These are phyloP conservation scores for Hypericum androsaemum DNA, from an alignment of 345 rosid genomes.

Conservation along the genomic window DNA sequence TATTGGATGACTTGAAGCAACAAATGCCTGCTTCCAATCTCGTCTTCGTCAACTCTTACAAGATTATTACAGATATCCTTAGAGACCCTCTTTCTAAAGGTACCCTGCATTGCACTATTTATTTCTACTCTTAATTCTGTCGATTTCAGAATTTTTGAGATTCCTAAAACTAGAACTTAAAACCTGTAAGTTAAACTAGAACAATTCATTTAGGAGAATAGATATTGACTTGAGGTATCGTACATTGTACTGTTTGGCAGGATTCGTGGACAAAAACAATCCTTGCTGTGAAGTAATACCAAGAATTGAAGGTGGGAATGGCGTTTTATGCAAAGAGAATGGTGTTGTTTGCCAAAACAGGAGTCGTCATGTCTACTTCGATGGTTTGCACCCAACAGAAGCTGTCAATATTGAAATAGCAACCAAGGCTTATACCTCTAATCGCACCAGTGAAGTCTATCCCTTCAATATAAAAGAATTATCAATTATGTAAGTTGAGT, in stretches of 20 bases:
- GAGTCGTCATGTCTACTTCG: conserved; percentile 33
- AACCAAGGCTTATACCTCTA: conserved; percentile 34
- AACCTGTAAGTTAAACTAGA: no score
- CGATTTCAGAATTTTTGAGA: no score
- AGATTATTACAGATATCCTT: conserved; percentile 35
- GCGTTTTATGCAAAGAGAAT: conserved; percentile 26
- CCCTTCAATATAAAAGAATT: conserved; percentile 38
- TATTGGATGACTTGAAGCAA: conserved; percentile 12
- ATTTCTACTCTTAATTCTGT: no score
- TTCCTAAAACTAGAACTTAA: no score
- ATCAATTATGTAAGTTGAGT: no score
- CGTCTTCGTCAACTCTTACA: conserved; percentile 39
- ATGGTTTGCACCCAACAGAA: conserved; percentile 59
- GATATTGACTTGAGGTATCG: not conserved
- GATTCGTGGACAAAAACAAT: conserved; percentile 19
- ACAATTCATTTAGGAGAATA: no score
- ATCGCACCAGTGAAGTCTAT: conserved; percentile 23
- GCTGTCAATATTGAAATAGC: conserved; percentile 38
- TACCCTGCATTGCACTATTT: conserved; percentile 2
- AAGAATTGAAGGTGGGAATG: conserved; percentile 23
- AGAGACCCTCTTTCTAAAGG: conserved; percentile 28
- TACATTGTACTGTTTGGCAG: conserved; percentile 6
- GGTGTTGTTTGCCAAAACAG: conserved; percentile 25
- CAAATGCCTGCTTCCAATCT: conserved; percentile 26
- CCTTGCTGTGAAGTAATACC: conserved; percentile 33